Conservation (phyloP, 2,329 filamentous ascomycete species). For the Aspergillus alliaceus region DNA sequence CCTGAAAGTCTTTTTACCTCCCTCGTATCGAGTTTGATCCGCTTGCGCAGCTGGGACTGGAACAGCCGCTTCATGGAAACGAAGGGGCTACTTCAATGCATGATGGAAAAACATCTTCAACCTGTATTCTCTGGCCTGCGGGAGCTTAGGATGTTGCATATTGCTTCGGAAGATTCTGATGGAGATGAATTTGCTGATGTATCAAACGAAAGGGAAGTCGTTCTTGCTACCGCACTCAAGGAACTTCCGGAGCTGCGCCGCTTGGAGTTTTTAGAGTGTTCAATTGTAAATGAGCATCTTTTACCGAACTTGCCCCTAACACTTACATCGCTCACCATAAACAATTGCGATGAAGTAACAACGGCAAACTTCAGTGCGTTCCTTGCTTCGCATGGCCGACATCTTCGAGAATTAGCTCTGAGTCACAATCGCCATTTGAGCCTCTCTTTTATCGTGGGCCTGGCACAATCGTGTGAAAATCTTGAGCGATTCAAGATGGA, state of each 20-base stretch:
- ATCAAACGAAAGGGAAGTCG: constrained; percentile 22
- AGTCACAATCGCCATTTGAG: constrained; percentile 78
- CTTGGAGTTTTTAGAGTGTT: constrained; percentile 73
- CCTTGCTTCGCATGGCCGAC: constrained; percentile 64
- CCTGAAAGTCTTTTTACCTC: constrained; percentile 64
- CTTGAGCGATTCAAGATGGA: constrained; percentile 74
- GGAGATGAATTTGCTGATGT: constrained; percentile 45
- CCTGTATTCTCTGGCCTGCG: constrained; percentile 52
- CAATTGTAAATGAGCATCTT: constrained; percentile 66
- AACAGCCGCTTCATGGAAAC: constrained; percentile 49
- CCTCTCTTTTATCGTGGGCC: constrained; percentile 68
- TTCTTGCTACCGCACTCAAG: constrained; percentile 50
- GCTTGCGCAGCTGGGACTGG: constrained; percentile 57
- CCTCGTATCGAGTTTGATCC: constrained; percentile 53
- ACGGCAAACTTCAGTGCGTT: constrained; percentile 66
- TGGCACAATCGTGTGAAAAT: constrained; percentile 68
- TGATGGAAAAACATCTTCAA: constrained; percentile 54
- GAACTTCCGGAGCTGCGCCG: constrained; percentile 65
- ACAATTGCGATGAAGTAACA: constrained; percentile 75
- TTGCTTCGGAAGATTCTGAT: constrained; percentile 24
- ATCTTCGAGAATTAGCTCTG: constrained; percentile 68
- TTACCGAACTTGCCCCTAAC: constrained; percentile 67
- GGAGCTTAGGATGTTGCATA: constrained; percentile 38
- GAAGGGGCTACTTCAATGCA: constrained; percentile 44
- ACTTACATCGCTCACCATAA: constrained; percentile 68